Evolutionary conservation across 805 yeast genomes (phyloP), one percentile per base, ranked within the genome.

Genomic region (Candida maltosa): DNA sequence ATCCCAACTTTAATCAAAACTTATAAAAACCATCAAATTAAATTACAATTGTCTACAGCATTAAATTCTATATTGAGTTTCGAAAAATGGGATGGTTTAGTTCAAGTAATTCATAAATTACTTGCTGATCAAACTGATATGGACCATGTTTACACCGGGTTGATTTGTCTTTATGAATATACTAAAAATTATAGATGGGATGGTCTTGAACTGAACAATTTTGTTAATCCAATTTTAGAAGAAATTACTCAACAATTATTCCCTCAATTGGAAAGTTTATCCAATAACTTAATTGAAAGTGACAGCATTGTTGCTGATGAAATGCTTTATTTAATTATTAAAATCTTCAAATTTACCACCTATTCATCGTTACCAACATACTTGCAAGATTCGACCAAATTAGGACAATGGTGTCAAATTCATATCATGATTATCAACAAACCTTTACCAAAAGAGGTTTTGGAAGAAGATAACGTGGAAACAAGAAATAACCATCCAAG

Each of bases 1-100:
- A 48, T 68, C 21, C 56, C 58, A 29, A 58, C 69, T 1, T 55
- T 89, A 48, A 48, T 62, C 28, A 57, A 60, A 29, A 57, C 58
- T 20, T 57, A 60, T 41, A 58, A 56, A 37, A 58, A 52, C 39
- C 46, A 45, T 22, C 60, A 54, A 42, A 39, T 82, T 26, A 63
- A 74, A 45, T 73, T 79, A 20, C 86, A 79, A 52, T 57, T 82
- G 32, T 58, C 80, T 12, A 74, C 76, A 19, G 73, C 84, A 0
- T 57, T 83, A 30, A 71, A 78, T 51, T 67, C 63, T 28, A 76
- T 82, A 7, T 54, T 82, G 40, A 58, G 62, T 36, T 56, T 63
- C 23, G 78, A 75, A 16, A 67, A 66, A 38, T 68, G 73, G 73
- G 64, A 60, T 14, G 66, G 60, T 36, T 47, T 68, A 35, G 41